Evolutionary conservation across 805 yeast species (phyloP).

Genomic region (Hanseniaspora singularis): DNA sequence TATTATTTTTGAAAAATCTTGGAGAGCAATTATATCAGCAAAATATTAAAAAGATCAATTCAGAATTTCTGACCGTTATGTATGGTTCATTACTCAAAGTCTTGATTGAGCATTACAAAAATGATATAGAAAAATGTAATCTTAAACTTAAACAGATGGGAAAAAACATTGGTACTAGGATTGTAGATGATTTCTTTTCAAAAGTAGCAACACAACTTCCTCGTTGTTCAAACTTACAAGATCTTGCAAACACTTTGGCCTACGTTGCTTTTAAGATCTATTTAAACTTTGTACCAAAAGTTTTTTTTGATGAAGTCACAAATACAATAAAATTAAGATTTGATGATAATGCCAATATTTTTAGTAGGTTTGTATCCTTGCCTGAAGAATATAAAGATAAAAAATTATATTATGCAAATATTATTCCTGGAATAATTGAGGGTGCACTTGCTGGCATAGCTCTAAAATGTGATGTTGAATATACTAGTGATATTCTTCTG

Average conservation of each 20-base stretch:
- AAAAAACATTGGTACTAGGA: slow-evolving; percentile 77
- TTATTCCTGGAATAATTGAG: slow-evolving; percentile 75
- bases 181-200: slow-evolving; percentile 87
- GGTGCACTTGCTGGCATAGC: slow-evolving; percentile 96
- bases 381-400: slow-evolving; percentile 48
- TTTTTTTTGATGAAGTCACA: slow-evolving; percentile 5
- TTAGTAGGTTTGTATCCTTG: slow-evolving; percentile 88
- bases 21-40: slow-evolving; percentile 12
- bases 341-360: slow-evolving; percentile 43
- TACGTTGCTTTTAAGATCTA: slow-evolving; percentile 87
- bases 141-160: slow-evolving; percentile 85
- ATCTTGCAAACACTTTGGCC: slow-evolving; percentile 75
- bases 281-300: slow-evolving; percentile 64
- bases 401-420: slow-evolving; percentile 86
- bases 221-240: slow-evolving; percentile 66
- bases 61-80: slow-evolving; percentile 86
- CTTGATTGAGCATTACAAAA: slow-evolving; percentile 67
- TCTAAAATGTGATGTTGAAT: slow-evolving; percentile 71
- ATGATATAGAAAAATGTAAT: slow-evolving; percentile 69
- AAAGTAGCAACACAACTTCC: slow-evolving; percentile 56
- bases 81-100: slow-evolving; percentile 92
- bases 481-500: slow-evolving; percentile 65
- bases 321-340: slow-evolving; percentile 8
- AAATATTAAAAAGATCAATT: slow-evolving; percentile 69
- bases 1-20: slow-evolving; percentile 2